Conservation (phyloP, 2,329 filamentous ascomycete species). For the Colletotrichum somersetense region DNA sequence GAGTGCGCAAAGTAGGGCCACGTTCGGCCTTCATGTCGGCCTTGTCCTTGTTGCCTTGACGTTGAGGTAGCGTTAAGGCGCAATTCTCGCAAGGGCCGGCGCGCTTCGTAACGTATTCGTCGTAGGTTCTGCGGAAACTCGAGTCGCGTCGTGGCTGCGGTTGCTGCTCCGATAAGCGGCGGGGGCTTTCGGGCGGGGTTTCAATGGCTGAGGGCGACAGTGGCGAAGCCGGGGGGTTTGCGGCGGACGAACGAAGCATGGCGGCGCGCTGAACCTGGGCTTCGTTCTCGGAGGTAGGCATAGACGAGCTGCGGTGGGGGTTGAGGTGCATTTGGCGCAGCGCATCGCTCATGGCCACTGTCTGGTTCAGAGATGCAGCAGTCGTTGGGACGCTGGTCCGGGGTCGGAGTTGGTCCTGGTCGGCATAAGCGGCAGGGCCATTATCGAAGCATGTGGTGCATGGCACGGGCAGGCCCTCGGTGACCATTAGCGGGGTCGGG, state of each 20-base stretch:
- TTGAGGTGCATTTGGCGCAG: constrained; percentile 61
- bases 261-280: constrained; percentile 58
- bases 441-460: constrained; percentile 71
- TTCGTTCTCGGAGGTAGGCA: constrained; percentile 60
- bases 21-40: constrained; percentile 53
- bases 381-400: constrained; percentile 56
- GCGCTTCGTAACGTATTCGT: constrained; percentile 73
- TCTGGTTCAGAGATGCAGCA: constrained; percentile 43
- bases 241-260: constrained; percentile 56
- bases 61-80: constrained; percentile 72
- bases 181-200: constrained; percentile 70
- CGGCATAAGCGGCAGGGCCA: constrained; percentile 49
- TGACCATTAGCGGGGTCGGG: constrained; percentile 77
- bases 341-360: constrained; percentile 59
- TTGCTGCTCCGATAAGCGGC: constrained; percentile 53
- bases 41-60: constrained; percentile 50
- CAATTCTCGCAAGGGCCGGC: constrained; percentile 77
- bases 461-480: constrained; percentile 72
- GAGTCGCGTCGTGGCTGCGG: constrained; percentile 63
- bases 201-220: constrained; percentile 60
- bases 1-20: constrained; percentile 71
- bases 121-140: constrained; percentile 72
- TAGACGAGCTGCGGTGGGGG: constrained; percentile 57
- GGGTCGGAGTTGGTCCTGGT: constrained; percentile 51
- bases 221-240: constrained; percentile 48